A percentile compares a stretch with the other conserved stretches of the same genome.
phyloP scores from a whole-genome alignment of 495 filamentous ascomycete genomes.

The Hypoxylon perforatum region DNA sequence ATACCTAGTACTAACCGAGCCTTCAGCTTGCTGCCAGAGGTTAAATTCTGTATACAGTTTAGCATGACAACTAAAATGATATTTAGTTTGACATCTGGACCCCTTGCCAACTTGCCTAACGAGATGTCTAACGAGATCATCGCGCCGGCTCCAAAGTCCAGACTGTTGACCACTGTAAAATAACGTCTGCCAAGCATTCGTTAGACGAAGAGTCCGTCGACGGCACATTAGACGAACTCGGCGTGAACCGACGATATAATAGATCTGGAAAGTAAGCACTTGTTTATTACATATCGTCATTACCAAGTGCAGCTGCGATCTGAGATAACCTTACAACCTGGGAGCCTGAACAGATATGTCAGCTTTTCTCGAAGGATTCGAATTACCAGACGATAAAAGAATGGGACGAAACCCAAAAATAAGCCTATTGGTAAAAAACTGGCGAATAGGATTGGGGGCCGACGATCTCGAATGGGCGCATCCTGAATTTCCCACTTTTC shows the following conservation, averaged over 20 bases:
- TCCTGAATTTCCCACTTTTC: conserved; percentile 18
- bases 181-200: conserved; percentile 25
- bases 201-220: neutral
- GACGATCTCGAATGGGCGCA: neutral
- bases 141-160: conserved; percentile 1
- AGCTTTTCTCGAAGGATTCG: conserved; percentile 12
- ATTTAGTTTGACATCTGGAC: neutral
- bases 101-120: too few relatives aligned
- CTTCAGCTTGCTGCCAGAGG: neutral
- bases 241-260: neutral
- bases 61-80: neutral
- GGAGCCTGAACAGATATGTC: conserved; percentile 2
- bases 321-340: too few relatives aligned
- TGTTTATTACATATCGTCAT: conserved; percentile 5
- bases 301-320: conserved; percentile 4
- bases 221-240: neutral
- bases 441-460: too few relatives aligned
- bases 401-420: neutral
- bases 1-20: conserved; percentile 6
- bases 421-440: too few relatives aligned
- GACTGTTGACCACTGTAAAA: conserved; percentile 3
- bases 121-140: conserved; percentile 2
- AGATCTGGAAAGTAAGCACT: neutral
- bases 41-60: neutral
- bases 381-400: neutral